These are phyloP conservation scores for Pleurotus tuber-regium DNA, from an alignment of 768 basidiomycete genomes.

Conservation along the genomic window DNA sequence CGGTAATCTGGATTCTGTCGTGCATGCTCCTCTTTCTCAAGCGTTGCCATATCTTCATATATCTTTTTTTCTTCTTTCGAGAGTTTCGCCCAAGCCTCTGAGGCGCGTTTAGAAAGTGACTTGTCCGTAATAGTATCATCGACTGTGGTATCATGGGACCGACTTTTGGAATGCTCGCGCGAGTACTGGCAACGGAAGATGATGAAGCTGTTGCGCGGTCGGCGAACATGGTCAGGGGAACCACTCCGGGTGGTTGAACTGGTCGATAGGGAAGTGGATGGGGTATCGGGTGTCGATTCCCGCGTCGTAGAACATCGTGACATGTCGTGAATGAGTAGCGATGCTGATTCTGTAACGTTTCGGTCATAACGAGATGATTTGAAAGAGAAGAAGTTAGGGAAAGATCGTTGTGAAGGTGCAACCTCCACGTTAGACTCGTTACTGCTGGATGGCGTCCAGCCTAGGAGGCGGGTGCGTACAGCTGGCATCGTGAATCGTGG, in stretches of 20 bases:
- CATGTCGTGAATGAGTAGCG: not conserved
- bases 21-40: slow-evolving; percentile 56
- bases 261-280: slow-evolving; percentile 35
- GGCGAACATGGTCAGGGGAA: slow-evolving; percentile 60
- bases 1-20: slow-evolving; percentile 59
- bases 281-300: slow-evolving; percentile 20
- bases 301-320: slow-evolving; percentile 5
- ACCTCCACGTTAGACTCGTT: slow-evolving; percentile 9
- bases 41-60: slow-evolving; percentile 52
- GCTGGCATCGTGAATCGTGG: slow-evolving; percentile 7
- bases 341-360: not conserved
- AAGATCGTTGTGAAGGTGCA: slow-evolving; percentile 6
- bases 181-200: slow-evolving; percentile 70
- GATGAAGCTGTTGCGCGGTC: slow-evolving; percentile 71
- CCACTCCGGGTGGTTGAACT: slow-evolving; percentile 31
- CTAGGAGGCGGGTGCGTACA: slow-evolving; percentile 10
- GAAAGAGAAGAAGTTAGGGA: not conserved
- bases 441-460: slow-evolving; percentile 6
- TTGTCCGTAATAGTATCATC: slow-evolving; percentile 39
- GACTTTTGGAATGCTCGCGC: slow-evolving; percentile 39
- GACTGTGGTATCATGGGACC: slow-evolving; percentile 25
- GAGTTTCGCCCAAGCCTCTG: slow-evolving; percentile 70
- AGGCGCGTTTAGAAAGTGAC: slow-evolving; percentile 74
- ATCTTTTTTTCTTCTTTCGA: slow-evolving; percentile 41
- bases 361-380: not conserved